Evolutionary conservation across 768 basidiomycete species (phyloP), one percentile per base, ranked within the genome.

Genomic region (Dacryopinax primogenitus): DNA sequence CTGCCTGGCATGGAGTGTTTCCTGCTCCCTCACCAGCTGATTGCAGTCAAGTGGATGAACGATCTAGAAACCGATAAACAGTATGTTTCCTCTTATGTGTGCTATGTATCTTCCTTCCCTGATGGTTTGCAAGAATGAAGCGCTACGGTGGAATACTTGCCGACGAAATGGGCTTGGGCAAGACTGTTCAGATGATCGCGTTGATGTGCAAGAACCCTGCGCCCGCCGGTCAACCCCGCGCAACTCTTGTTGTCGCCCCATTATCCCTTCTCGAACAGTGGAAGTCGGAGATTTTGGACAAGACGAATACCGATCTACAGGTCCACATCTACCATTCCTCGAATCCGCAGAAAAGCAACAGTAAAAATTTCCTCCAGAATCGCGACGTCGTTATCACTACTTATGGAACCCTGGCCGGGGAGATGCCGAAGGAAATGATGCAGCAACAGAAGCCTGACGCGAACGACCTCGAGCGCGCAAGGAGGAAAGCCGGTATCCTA

Each of bases 11-110:
- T 89, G 80, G 77, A 76, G 16, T 77, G 87, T 28, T 72, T 79
- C 0, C 74, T 88, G 35, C 83, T 88, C 83, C 79, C 87, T 11
- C 87, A 88, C 72, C 84, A 88, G 69, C 76, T 80, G 18, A 81
- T 89, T 62, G 78, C 77, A 0, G 74, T 76, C 26, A 69, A 73
- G 1, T 87, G 84, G 82, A 84, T 86, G 84, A 64, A 82, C 1
- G 78, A 81, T 32, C 79, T 79, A 67, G 77, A 85, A 73, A 75
- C 66, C 63, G 69, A 72, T 26, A 74, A 74, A 45, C 41, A 68
- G 51, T 58, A 21, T 11, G 51, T 30, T 4, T 15, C 9, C 4
- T 7, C 26, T 28, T 58, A 58, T 44, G 18, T 44, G 41, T 44
- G 7, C 11, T 18, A 15, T 3, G 7, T 18, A 18, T 4, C 41